Conservation (phyloP, 768 basidiomycete genomes). For the Termitomyces sp. region DNA sequence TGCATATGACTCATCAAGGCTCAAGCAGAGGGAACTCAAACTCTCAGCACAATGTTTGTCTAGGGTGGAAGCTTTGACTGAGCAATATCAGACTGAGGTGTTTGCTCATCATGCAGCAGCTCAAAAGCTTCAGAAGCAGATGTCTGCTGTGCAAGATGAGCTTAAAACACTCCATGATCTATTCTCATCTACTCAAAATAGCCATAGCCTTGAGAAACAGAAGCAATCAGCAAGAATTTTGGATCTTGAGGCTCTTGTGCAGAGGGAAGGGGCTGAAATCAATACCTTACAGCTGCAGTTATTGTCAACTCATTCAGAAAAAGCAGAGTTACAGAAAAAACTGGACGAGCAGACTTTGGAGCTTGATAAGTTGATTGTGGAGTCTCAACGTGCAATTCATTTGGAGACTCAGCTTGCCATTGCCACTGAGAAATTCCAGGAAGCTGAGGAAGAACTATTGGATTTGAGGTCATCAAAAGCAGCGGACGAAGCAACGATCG, state of each 20-base stretch:
- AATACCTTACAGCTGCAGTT: neutral
- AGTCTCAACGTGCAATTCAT: slow-evolving; percentile 7
- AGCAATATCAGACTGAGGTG: slow-evolving; percentile 5
- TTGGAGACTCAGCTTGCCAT: slow-evolving; percentile 17
- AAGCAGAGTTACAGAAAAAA: slow-evolving; percentile 7
- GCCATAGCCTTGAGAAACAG: slow-evolving; percentile 8
- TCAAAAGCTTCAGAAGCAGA: slow-evolving; percentile 7
- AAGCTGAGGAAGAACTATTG: slow-evolving; percentile 26
- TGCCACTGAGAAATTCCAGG: slow-evolving; percentile 13
- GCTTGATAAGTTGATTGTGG: slow-evolving; percentile 13
- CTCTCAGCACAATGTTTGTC: slow-evolving; percentile 8
- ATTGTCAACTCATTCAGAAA: neutral
- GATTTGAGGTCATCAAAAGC: slow-evolving; percentile 25
- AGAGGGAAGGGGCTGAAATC: neutral
- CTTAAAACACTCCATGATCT: slow-evolving; percentile 6
- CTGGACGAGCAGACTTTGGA: slow-evolving; percentile 10
- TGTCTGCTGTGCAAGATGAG: slow-evolving; percentile 5
- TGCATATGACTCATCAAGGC: too few species aligned
- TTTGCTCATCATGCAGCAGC: neutral
- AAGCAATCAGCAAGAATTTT: slow-evolving; percentile 7
- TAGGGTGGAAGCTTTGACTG: slow-evolving; percentile 6
- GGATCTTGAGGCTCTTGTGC: slow-evolving; percentile 6
- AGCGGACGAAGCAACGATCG: slow-evolving; percentile 29
- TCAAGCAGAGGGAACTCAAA: slow-evolving; percentile 10
- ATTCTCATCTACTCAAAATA: slow-evolving; percentile 7